Evolutionary conservation across 352 stramenopile species (phyloP), one percentile per base, ranked within the genome.

Genomic region (Globisporangium uncinulatum): DNA sequence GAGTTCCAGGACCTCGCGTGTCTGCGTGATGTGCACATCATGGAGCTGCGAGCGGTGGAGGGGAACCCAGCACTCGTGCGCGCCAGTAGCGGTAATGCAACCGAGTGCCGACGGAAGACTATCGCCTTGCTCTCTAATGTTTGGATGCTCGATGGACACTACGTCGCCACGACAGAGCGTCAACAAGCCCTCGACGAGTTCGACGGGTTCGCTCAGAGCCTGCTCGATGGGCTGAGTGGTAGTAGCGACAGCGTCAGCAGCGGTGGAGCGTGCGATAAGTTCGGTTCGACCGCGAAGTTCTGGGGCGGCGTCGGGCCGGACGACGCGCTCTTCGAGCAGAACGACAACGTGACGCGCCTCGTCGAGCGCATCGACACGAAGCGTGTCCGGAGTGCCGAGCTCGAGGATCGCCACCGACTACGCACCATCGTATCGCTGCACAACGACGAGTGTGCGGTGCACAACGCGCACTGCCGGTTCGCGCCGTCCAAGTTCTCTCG

Each of bases 111-210:
- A 0, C 76, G 71, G 54, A 79, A 79, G 48, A 48, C 75, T 9
- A 64, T 71, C 3, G 77, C 80, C 1, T 20, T 88, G 8, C 58
- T 90, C 39, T 72, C 77, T 29, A 85, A 83, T 48, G 60, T 71
- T 4, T 88, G 77, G 80, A 68, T 74, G 4, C 51, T 90, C 2
- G 76, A 88, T 49, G 68, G 75, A 8, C 77, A 88, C 43, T 90
- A 71, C 61, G 62, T 90, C 45, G 64, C 73, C 10, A 59, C 63
- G 11, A 7, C 20, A 20, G 77, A 87, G 45, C 73, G 80, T 11
- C 51, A 66, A 15, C 42, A 67, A 34, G 67, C 77, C 5, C 54
- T 79, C 1, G 73, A 86, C 4, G 50, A 68, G 17, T 74, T 62
- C 41, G 73, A 82, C 31, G 32, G 21, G 3, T 83, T 81, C 56